Base-by-base conservation (phyloP, 768 basidiomycete genomes). In the Sarcomyxa edulis region DNA sequence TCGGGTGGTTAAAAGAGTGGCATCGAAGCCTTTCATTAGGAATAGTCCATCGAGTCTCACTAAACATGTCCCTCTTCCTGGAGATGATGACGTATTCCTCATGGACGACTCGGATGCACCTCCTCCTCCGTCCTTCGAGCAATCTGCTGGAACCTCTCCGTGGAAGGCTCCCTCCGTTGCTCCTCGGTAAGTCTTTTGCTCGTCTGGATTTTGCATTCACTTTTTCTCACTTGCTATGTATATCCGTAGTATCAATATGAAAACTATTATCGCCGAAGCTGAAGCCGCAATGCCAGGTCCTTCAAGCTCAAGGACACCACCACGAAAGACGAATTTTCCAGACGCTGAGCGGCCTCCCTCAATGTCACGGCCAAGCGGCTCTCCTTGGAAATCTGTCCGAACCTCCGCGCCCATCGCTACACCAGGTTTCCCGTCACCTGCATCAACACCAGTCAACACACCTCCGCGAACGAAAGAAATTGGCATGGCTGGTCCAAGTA, bases 221-320 rank as follows among this genome's bases (percentile, higher is more conserved):
- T 30, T 38, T 8, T 32, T 21, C n/a, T 27, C 26, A 52, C 44
- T 18, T n/a, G n/a, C n/a, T n/a, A n/a, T n/a, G n/a, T 26, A 42
- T 34, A 40, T 26, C n/a, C 28, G 16, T 44, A 92, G 86, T 16
- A 76, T 81, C 9, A 88, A 95, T 53, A 82, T 97, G 74, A 85
- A 84, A 50, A 61, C 75, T 11, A 76, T 97, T 41, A 89, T 97
- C 76, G 87, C 84, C 0, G 93, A 93, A 1, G 78, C 68, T 3
- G 55, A 19, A 49, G 24, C 21, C 19, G 23, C 18, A 35, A 35
- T n/a, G n/a, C n/a, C n/a, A n/a, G n/a, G n/a, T n/a, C n/a, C n/a
- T n/a, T n/a, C n/a, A n/a, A n/a, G n/a, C n/a, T n/a, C n/a, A n/a
- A n/a, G n/a, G n/a, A n/a, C n/a, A n/a, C n/a, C n/a, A n/a, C n/a